Conservation (phyloP, 1,284 basidiomycete genomes). For the Apiotrichum montevideense region DNA sequence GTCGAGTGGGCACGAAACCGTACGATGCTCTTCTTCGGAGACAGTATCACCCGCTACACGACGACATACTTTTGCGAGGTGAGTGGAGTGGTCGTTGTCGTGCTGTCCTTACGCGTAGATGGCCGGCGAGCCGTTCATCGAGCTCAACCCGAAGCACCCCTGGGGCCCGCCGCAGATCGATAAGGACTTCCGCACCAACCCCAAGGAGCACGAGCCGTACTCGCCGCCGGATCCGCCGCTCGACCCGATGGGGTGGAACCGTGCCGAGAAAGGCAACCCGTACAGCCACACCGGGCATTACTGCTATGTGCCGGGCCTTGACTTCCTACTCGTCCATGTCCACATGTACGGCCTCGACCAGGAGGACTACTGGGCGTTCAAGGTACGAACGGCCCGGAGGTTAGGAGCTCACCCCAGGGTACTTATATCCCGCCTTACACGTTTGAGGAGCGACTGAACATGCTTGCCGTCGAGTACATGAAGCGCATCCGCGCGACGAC, state of each 20-base stretch:
- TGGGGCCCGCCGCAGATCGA: constrained; percentile 4
- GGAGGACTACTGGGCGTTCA: constrained; percentile 12
- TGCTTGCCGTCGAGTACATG: constrained; percentile 9
- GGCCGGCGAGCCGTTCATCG: constrained; percentile 14
- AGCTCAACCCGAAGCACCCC: constrained; percentile 13
- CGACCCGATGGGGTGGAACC: background rate
- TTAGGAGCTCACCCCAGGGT: background rate
- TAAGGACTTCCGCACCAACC: background rate
- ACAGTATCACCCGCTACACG: constrained; percentile 12
- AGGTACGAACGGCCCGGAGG: constrained; percentile 9
- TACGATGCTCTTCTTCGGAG: constrained; percentile 16
- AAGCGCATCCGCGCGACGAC: constrained; percentile 1
- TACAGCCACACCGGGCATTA: constrained; percentile 6
- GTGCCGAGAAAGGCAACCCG: background rate
- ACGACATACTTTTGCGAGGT: constrained; percentile 15
- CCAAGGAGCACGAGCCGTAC: background rate
- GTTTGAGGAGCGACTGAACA: constrained; percentile 13
- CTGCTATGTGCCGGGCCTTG: constrained; percentile 19
- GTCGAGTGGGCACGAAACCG: constrained; percentile 14
- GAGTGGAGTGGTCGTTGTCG: background rate
- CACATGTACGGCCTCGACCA: constrained; percentile 18
- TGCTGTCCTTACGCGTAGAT: constrained; percentile 4
- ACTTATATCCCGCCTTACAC: constrained; percentile 14
- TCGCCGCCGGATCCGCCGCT: background rate
- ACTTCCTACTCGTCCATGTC: constrained; percentile 15